phyloP scores from a whole-genome alignment of 148 eudicot species.

The Rhododendron griersonianum region DNA sequence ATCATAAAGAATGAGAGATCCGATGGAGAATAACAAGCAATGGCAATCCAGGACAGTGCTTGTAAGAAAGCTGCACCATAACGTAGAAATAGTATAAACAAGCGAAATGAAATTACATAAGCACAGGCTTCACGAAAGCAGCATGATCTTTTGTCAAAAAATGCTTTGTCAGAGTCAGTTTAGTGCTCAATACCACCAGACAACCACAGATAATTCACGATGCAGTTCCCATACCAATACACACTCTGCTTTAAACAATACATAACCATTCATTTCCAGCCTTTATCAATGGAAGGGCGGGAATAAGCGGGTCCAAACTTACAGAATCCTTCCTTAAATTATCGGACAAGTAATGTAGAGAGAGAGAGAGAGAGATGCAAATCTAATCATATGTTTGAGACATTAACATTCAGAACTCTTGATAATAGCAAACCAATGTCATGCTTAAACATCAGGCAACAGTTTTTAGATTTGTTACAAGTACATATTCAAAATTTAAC shows the following conservation, averaged over 20 bases:
- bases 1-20: slow-evolving; percentile 57
- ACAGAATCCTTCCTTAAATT: not conserved
- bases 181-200: not conserved
- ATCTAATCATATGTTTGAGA: not conserved
- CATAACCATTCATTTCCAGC: not conserved
- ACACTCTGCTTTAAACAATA: not conserved
- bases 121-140: not conserved
- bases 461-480: not conserved
- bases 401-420: not conserved
- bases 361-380: not conserved
- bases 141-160: not conserved
- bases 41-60: slow-evolving; percentile 75
- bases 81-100: not conserved
- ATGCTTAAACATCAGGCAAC: not conserved
- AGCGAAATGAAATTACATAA: not conserved
- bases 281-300: not conserved
- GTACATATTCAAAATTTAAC: not conserved
- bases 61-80: slow-evolving; percentile 70
- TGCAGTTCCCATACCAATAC: not conserved
- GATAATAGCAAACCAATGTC: not conserved
- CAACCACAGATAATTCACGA: not conserved
- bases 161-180: not conserved
- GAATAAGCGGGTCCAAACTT: not conserved
- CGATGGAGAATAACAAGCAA: slow-evolving; percentile 55
- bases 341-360: not conserved